Base-by-base conservation (phyloP, 768 basidiomycete genomes). In the Mrakia hoshinonis region DNA sequence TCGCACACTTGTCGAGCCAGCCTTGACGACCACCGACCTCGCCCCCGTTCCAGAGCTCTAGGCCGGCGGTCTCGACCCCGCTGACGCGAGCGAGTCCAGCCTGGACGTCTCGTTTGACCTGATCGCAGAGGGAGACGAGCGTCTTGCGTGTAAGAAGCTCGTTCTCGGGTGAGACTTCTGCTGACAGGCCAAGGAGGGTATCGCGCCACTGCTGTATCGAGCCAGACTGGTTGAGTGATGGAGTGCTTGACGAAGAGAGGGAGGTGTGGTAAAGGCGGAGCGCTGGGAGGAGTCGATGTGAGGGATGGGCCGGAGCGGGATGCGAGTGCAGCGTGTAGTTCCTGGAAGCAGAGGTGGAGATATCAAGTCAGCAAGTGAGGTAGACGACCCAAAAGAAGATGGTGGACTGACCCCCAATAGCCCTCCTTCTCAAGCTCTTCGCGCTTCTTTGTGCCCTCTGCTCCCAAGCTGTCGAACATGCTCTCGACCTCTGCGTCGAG, bases 401-500 rank as follows among this genome's bases (percentile, higher is more conserved):
- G 52, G 24, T 48, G 36, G 61, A 73, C 65, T 76, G 81, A 95
- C 94, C 88, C 87, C 91, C 91, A 95, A 77, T 95, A 97, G 2
- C 86, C 86, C 75, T 88, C 84, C 0, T 81, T 79, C 55, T 83
- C 76, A 47, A 98, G 82, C 0, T 84, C 75, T 5, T 81, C 80
- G 75, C 83, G 84, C 79, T 89, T 85, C 78, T 77, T 80, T 75
- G 66, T 74, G 22, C 84, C 84, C 9, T 83, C 55, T 49, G 73
- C 81, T 79, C 80, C 67, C 7, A 34, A 52, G 9, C 77, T 71
- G 2, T 81, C 76, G 67, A 93, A 85, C 63, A 87, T 68, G 22
- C 76, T 75, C 72, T 86, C 84, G 7, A 88, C 76, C 11, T 83
- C 70, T 22, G 82, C 81, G 68, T 87, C 85, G 2, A 94, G 80